Percentiles rank a stretch among this genome's conserved stretches.
phyloP scores from a whole-genome alignment of 2,329 filamentous ascomycete species.

The Diaporthe caulivora region DNA sequence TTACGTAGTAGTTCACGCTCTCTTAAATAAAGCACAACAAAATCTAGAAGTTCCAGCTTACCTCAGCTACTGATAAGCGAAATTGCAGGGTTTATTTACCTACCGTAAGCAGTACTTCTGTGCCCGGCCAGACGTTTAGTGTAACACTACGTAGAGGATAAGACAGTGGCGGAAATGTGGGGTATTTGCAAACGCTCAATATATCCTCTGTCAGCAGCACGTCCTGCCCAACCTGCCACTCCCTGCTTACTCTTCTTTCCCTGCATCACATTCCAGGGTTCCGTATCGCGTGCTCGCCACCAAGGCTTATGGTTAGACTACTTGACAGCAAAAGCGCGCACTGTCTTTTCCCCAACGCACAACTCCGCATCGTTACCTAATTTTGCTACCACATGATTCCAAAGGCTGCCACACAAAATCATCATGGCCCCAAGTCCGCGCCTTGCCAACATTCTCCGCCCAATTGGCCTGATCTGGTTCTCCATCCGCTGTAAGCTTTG shows the following conservation, averaged over 20 bases:
- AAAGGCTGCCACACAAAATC: not conserved
- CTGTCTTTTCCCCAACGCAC: not conserved
- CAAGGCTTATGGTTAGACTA: too few relatives aligned
- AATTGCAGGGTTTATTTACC: not conserved
- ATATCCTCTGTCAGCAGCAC: not conserved
- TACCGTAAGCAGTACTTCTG: too few relatives aligned
- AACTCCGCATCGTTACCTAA: not conserved
- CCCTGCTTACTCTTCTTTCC: not conserved
- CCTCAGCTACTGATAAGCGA: not conserved
- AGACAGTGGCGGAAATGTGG: not conserved
- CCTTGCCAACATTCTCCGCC: conserved; percentile 1
- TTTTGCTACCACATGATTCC: not conserved
- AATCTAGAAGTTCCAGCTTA: not conserved
- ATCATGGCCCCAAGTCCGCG: conserved; percentile 5
- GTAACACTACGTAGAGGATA: not conserved
- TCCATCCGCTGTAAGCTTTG: conserved; percentile 1
- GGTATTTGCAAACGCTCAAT: not conserved
- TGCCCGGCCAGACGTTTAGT: not conserved
- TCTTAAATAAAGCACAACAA: too few relatives aligned
- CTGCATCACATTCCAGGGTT: not conserved
- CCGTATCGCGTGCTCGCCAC: too few relatives aligned
- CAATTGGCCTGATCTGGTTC: conserved; percentile 12
- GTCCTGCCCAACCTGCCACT: not conserved
- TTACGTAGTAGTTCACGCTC: too few relatives aligned
- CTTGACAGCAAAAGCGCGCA: not conserved